phyloP scores from a whole-genome alignment of 1,284 basidiomycete species.

The Ganoderma sinense region DNA sequence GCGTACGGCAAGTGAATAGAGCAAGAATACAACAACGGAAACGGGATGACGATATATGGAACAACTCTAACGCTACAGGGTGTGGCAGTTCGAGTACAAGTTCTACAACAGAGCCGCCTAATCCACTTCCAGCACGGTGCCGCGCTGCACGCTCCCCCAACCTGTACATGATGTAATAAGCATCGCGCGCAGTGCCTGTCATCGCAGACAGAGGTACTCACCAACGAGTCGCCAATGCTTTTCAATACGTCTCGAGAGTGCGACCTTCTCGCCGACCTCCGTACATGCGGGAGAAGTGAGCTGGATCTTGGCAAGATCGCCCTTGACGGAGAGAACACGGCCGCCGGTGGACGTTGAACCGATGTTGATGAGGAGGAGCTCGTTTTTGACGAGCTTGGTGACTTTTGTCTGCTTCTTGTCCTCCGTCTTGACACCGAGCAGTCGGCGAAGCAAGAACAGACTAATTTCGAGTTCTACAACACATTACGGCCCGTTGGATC shows the following conservation, averaged over 20 bases:
- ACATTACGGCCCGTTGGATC: too few species aligned
- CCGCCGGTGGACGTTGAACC: slow-evolving; percentile 95
- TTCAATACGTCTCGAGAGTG: slow-evolving; percentile 91
- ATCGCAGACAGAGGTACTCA: slow-evolving; percentile 45
- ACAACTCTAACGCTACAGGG: slow-evolving; percentile 33
- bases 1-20: background rate
- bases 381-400: slow-evolving; percentile 91
- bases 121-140: slow-evolving; percentile 62
- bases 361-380: slow-evolving; percentile 94
- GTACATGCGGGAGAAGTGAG: slow-evolving; percentile 93
- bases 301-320: slow-evolving; percentile 92
- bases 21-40: slow-evolving; percentile 24
- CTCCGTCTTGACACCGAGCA: slow-evolving; percentile 98
- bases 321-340: slow-evolving; percentile 90
- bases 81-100: slow-evolving; percentile 22
- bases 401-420: slow-evolving; percentile 99
- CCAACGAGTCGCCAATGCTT: slow-evolving; percentile 96
- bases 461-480: slow-evolving; percentile 85
- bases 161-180: slow-evolving; percentile 39
- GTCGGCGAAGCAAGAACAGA: slow-evolving; percentile 90
- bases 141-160: slow-evolving; percentile 66
- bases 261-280: slow-evolving; percentile 95
- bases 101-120: slow-evolving; percentile 31
- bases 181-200: slow-evolving; percentile 1
- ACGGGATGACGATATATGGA: slow-evolving; percentile 16